Evolutionary conservation across 1,284 basidiomycete species (phyloP), one percentile per base, ranked within the genome.

Genomic region (Pterula multifida): DNA sequence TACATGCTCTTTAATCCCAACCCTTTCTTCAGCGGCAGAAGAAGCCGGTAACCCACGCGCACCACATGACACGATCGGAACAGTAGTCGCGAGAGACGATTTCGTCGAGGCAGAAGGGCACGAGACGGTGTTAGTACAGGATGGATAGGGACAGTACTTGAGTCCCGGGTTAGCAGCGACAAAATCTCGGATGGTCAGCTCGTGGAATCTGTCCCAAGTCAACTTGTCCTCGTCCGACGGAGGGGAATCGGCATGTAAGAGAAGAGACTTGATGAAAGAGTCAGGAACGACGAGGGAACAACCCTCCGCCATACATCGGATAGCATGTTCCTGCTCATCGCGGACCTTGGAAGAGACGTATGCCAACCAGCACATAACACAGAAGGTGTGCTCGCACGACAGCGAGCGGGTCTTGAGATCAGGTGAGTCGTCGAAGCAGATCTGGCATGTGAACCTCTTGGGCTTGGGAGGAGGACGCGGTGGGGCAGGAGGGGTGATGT

Each of bases 281-380:
- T 87, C 82, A 1, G 81, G 73, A 2, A 88, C 81, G 50, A 93
- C 76, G 49, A 90, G 71, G 25, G 76, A 73, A 67, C 96, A 99
- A 44, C 81, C 82, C 60, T 87, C 86, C 32, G 85, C 87, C 95
- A 99, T 97, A 71, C 95, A 99, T 54, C 88, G 80, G 55, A 98
- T 82, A 36, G 76, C 70, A 55, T 85, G 82, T 64, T 98, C 95
- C 50, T 87, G 90, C 63, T 98, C 95, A 53, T 85, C 85, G 55
- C 78, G 80, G 61, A 98, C 81, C 73, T 98, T 98, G 58, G 85
- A 82, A 42, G 73, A 72, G 48, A 89, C 65, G 64, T 98, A 98
- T 46, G 85, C 81, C 47, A 69, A 69, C 87, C 96, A 99, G 68
- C 95, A 98, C 15, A 73, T 79, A 15, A 73, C 75, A 68, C 93